Base-by-base conservation (phyloP, 495 filamentous ascomycete genomes). In the Ramalina intermedia region DNA sequence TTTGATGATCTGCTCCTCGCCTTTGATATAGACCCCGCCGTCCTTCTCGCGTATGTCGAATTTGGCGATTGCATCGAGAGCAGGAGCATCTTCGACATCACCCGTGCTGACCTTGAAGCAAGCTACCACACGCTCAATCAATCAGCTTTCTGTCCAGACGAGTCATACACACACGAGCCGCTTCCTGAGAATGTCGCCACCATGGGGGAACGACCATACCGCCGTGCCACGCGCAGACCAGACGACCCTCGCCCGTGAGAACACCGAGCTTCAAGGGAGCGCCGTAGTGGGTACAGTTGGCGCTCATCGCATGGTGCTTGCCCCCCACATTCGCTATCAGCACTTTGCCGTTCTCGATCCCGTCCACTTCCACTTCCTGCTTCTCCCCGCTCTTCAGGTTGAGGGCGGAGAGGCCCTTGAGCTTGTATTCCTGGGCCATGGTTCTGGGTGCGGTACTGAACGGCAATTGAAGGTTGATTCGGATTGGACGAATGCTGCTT, bases 151-250 rank as follows among this genome's bases (percentile, higher is more conserved):
- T 11, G 5, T 13, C 7, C 29, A 7, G 29, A 20, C 2, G 2
- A 20, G 18, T 1, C 18, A 20, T 2, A 20, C 18, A 20, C 18
- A 20, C 18, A 20, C 18, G 18, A 20, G 18, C 18, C 18, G 18
- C 18, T 20, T 20, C 12, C 2, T 33, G 29, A 38, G 18, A 20
- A 54, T 17, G 23, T 4, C 26, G 27, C 27, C 24, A 17, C n/a
- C 5, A 7, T 29, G 35, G 29, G 35, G 29, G 17, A 14, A 37
- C n/a, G 8, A 47, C 26, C 16, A 46, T 62, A 89, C 85, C 85
- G 69, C 88, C 88, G 63, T 95, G 88, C 91, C 93, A 96, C 1
- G 89, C 84, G 62, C 91, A 98, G 14, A 85, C 93, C 29, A 98
- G 65, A 41, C 87, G 68, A 1, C 91, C 91, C 55, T 88, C 81